Base-by-base conservation (phyloP, 179 eudicot genomes). In the Drosera spatulata region DNA sequence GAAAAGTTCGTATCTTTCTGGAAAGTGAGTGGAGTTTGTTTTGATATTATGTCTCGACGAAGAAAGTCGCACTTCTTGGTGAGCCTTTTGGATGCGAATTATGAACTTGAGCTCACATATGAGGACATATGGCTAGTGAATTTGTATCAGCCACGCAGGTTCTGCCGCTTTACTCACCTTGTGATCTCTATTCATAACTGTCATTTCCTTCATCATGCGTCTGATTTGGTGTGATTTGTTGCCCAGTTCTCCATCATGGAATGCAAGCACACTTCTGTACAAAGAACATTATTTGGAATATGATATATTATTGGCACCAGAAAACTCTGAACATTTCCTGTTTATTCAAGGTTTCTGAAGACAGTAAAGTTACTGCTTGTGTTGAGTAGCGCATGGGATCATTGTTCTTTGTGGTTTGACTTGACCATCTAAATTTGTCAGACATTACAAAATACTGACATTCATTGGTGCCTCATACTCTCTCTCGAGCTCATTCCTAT, bases 101-200 rank as follows among this genome's bases (percentile, higher is more conserved):
- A 86, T 71, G 89, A 79, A 69, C 81, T 93, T 68, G 82, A 88
- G 75, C 93, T 93, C 37, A 70, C 79, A n/a, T 86, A 84, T 62
- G 93, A 84, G 64, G 85, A 79, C 61, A 79, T 93, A 50, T 93
- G 89, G 95, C 86, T 82, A 73, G 74, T 83, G 61, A 85, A 82
- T 69, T 77, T 80, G 11, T 73, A 75, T 63, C 72, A 64, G 52
- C 79, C 81, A 48, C 78, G 45, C 37, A 73, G 99, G 99, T 91
- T 65, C 60, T 50, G 53, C 33, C 33, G 2, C 40, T 55, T 50
- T 14, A 42, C 15, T 51, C 51, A 39, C 39, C 55, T 65, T 40
- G 50, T 15, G 41, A 46, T 45, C 41, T 7, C 10, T 53, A 47
- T 53, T 38, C 5, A 55, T 14, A 4, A 22, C 10, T 47, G 43